Evolutionary conservation across 495 filamentous ascomycete species (phyloP), one percentile per base, ranked within the genome.

Genomic region (Clavariopsis aquatica): DNA sequence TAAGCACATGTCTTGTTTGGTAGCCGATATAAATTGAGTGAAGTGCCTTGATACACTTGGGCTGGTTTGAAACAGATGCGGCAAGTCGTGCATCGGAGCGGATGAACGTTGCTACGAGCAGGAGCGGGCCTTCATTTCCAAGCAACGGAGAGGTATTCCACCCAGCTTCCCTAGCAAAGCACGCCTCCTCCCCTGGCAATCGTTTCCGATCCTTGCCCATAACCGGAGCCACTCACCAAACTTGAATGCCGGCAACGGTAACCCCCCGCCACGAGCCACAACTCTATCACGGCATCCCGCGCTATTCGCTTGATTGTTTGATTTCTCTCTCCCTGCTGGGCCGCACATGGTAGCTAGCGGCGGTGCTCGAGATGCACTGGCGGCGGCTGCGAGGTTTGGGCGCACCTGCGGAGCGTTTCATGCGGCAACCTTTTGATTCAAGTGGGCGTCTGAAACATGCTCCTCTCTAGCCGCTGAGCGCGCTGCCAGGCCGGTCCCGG

Each of bases 391-490:
- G 45, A 38, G 61, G 52, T 47, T 63, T 57, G 49, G 52, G 52
- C 52, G 60, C 60, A 57, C 38, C 61, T 43, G n/a, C 26, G 60
- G 22, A 27, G 62, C 19, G 62, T 65, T 65, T 65, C 62, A 59
- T 45, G 49, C 19, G 34, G 46, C 17, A 12, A 46, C 49, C 46
- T 58, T 20, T 20, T 59, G 53, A 59, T 19, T 59, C 47, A 65
- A 45, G 17, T 52, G 23, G 46, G 22, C 13, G 22, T 29, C 55
- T 65, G 62, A 65, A 65, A 65, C 62, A 46, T 57, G 12, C 41
- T 34, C 23, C 8, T 64, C 20, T 43, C 12, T 8, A 55, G 36
- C 23, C 46, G 58, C 36, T 26, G 45, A 41, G 34, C 20, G 12
- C 46, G 29, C 10, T 46, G 54, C 62, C 47, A 15, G 28, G 13